A percentile compares a stretch with the other conserved stretches of the same genome.
Conservation (phyloP, 225 moss, liverwort and hornwort genomes). For the Ulota crispa region DNA sequence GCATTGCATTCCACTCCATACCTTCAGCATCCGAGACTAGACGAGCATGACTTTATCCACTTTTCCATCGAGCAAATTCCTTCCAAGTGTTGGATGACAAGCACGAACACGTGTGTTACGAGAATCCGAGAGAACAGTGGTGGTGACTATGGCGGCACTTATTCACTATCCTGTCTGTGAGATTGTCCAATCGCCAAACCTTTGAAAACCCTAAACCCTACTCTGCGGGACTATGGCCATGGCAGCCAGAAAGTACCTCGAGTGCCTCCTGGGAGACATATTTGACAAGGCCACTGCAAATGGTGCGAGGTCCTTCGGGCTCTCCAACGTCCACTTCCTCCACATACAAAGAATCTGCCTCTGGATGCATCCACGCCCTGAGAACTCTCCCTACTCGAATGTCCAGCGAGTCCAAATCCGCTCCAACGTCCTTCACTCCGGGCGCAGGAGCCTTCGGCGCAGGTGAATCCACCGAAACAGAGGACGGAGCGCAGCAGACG, state of each 20-base stretch:
- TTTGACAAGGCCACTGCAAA: slow-evolving; percentile 97
- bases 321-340: slow-evolving; percentile 97
- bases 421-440: slow-evolving; percentile 29
- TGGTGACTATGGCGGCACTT: not conserved
- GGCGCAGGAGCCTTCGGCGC: slow-evolving; percentile 23
- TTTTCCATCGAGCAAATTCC: not conserved
- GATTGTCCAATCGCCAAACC: not conserved
- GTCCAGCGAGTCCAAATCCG: slow-evolving; percentile 73
- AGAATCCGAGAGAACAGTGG: not conserved
- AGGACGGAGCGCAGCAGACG: slow-evolving; percentile 31
- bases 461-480: slow-evolving; percentile 45
- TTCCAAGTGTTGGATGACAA: not conserved
- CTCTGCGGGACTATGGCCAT: not conserved
- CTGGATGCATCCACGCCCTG: slow-evolving; percentile 97
- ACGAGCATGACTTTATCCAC: not conserved
- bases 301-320: slow-evolving; percentile 82
- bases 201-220: slow-evolving; percentile 27
- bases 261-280: slow-evolving; percentile 72
- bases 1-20: slow-evolving; percentile 31
- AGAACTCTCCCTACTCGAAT: slow-evolving; percentile 85
- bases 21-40: slow-evolving; percentile 3
- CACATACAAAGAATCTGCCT: slow-evolving; percentile 90
- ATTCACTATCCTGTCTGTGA: not conserved
- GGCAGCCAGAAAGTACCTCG: slow-evolving; percentile 49
- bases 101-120: not conserved